Evolutionary conservation across 768 basidiomycete genomes (phyloP).

Genomic region (Agrocybe praecox): DNA sequence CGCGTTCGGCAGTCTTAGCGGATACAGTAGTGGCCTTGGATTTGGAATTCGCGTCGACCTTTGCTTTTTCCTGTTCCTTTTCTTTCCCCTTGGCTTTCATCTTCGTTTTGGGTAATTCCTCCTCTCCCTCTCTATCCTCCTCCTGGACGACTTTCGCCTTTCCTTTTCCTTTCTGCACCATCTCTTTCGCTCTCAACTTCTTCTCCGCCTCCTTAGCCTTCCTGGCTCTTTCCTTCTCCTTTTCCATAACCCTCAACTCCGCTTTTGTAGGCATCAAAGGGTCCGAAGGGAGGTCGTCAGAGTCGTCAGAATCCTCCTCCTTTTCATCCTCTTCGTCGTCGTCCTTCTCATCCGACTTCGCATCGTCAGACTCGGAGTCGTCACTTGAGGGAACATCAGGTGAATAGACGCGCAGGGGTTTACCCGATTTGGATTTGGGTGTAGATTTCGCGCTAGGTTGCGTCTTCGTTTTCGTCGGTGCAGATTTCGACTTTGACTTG

Average conservation of each 20-base stretch:
- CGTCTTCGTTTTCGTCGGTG: slow-evolving; percentile 7
- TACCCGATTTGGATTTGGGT: slow-evolving; percentile 3
- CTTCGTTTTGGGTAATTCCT: no score
- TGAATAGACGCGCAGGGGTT: slow-evolving; percentile 14
- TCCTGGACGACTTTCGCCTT: slow-evolving; percentile 3
- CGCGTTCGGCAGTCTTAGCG: not conserved
- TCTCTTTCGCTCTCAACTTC: not conserved
- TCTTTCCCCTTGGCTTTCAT: slow-evolving; percentile 12
- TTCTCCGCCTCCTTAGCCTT: not conserved
- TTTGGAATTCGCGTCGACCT: not conserved
- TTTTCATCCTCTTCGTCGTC: no score
- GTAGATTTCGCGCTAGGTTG: no score
- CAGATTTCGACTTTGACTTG: no score
- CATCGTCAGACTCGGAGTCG: not conserved
- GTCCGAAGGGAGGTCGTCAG: slow-evolving; percentile 6
- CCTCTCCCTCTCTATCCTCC: slow-evolving; percentile 9
- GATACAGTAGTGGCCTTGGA: not conserved
- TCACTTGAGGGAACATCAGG: not conserved
- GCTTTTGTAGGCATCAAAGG: slow-evolving; percentile 6
- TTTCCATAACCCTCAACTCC: slow-evolving; percentile 3
- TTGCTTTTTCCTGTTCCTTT: slow-evolving; percentile 4
- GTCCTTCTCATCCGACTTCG: slow-evolving; percentile 13
- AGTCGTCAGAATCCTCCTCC: slow-evolving; percentile 4
- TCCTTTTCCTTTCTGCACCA: slow-evolving; percentile 5
- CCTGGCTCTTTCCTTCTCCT: slow-evolving; percentile 7